Conservation (phyloP, 2,329 filamentous ascomycete species). For the Neofusicoccum ribis region DNA sequence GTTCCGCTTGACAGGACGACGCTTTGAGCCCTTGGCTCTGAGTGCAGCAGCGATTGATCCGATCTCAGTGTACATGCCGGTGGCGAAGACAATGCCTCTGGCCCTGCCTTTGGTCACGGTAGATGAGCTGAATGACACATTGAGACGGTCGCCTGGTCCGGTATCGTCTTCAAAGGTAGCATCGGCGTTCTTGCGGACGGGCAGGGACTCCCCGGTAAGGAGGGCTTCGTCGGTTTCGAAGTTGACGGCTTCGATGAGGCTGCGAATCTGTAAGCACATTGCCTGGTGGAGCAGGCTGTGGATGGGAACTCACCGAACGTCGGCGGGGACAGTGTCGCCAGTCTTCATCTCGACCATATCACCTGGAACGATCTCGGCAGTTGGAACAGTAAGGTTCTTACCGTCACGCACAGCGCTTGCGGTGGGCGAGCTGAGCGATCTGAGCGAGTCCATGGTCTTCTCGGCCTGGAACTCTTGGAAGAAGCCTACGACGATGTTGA, state of each 20-base stretch:
- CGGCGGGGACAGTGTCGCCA: constrained; percentile 70
- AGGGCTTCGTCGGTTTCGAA: constrained; percentile 73
- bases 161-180: constrained; percentile 54
- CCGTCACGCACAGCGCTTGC: constrained; percentile 55
- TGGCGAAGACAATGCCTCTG: constrained; percentile 66
- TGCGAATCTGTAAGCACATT: constrained; percentile 16
- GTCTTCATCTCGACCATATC: constrained; percentile 64
- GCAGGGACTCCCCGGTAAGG: constrained; percentile 69
- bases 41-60: constrained; percentile 72
- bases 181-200: constrained; percentile 64
- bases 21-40: constrained; percentile 49
- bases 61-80: constrained; percentile 71
- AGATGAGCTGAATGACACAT: constrained; percentile 69
- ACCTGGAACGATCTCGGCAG: constrained; percentile 63
- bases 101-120: constrained; percentile 70
- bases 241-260: constrained; percentile 66
- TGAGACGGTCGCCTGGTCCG: constrained; percentile 67
- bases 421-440: constrained; percentile 49
- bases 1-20: constrained; percentile 46
- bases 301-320: constrained; percentile 51
- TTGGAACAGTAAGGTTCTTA: constrained; percentile 52
- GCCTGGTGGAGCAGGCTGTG: background rate
- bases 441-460: constrained; percentile 52
- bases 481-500: constrained; percentile 50
- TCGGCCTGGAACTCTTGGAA: constrained; percentile 49